These are phyloP conservation scores for Paramyrothecium sp. DNA, from an alignment of 2,329 filamentous ascomycete genomes.

Conservation along the genomic window DNA sequence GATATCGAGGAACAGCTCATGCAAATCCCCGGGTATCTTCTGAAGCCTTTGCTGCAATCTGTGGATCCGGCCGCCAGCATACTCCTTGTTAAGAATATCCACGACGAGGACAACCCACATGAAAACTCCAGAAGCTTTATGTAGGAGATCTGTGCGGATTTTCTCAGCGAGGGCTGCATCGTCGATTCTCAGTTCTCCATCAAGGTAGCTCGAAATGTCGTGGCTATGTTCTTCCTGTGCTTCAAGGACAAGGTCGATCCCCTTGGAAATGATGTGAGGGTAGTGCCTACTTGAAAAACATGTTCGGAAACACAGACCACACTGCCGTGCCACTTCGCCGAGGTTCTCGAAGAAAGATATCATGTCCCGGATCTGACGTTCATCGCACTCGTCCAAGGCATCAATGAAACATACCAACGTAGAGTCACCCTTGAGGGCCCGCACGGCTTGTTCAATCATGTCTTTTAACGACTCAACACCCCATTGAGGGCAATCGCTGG, in stretches of 20 bases:
- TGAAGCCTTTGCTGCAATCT: neutral
- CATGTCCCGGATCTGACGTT: slow-evolving; percentile 1
- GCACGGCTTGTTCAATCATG: slow-evolving; percentile 17
- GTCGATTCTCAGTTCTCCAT: neutral
- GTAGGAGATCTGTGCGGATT: neutral
- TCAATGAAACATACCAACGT: neutral
- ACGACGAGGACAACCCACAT: slow-evolving; percentile 1
- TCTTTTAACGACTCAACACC: slow-evolving; percentile 10
- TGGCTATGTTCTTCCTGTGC: neutral
- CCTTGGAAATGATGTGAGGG: neutral
- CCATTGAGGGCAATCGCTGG: neutral
- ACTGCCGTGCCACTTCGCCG: too few species aligned
- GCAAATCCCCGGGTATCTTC: neutral
- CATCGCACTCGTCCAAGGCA: neutral
- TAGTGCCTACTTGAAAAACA: neutral
- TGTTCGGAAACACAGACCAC: neutral
- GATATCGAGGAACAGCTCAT: neutral
- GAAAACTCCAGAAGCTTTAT: neutral
- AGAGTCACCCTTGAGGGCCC: neutral
- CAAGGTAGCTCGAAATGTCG: neutral
- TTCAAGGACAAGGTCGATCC: neutral
- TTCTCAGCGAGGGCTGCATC: neutral
- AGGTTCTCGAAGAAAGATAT: neutral
- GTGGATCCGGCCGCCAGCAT: neutral
- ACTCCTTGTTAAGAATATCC: neutral